Evolutionary conservation across 2,329 filamentous ascomycete species (phyloP).

Genomic region (Trichoderma sp.): DNA sequence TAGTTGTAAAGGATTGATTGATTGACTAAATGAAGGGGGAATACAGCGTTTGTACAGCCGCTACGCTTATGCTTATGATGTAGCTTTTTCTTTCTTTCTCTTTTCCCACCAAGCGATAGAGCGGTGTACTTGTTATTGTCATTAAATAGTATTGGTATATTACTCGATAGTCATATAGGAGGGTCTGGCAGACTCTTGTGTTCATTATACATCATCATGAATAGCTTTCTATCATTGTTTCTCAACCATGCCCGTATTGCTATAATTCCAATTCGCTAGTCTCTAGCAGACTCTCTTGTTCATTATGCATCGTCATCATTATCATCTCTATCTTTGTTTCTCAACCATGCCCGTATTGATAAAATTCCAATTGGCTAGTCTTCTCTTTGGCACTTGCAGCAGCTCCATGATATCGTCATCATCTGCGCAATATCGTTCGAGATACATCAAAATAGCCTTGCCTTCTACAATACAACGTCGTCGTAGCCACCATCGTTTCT

Average conservation of each 20-base stretch:
- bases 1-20: background rate
- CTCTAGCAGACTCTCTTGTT: background rate
- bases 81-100: background rate
- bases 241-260: background rate
- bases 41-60: background rate
- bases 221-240: background rate
- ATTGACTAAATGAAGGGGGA: too few species aligned
- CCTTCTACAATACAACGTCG: constrained; percentile 47
- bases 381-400: background rate
- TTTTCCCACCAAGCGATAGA: background rate
- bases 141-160: background rate
- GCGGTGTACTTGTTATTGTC: background rate
- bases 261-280: background rate
- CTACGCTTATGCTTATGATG: background rate
- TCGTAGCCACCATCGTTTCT: constrained; percentile 48
- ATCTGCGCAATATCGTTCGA: constrained; percentile 28
- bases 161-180: background rate
- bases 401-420: constrained; percentile 1
- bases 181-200: background rate
- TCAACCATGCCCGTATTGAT: background rate
- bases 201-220: background rate
- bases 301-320: background rate
- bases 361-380: background rate
- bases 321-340: background rate
- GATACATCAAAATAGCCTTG: constrained; percentile 46